Percentiles rank a stretch among this genome's conserved stretches.
Conservation (phyloP, 148 eudicot species). For the Tetragonia tetragonoides region DNA sequence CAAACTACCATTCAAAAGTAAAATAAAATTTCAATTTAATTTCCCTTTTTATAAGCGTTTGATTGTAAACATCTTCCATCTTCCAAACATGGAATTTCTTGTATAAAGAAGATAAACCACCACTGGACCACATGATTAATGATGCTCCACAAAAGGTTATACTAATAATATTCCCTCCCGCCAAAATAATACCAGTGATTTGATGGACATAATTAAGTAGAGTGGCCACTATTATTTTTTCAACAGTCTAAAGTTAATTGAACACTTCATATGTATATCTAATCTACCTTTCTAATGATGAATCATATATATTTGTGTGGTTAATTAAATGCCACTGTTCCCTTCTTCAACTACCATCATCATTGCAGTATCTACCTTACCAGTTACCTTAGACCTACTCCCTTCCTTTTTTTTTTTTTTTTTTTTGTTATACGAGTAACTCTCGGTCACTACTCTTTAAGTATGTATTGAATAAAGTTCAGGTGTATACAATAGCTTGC, state of each 20-base stretch:
- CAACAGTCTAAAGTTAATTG: slow-evolving; percentile 4
- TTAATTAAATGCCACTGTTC: not conserved
- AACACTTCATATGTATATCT: not conserved
- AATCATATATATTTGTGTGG: not conserved
- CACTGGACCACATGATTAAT: slow-evolving; percentile 32
- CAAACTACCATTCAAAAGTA: not conserved
- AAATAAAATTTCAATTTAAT: too few species aligned
- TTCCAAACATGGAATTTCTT: slow-evolving; percentile 29
- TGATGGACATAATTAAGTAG: slow-evolving; percentile 3
- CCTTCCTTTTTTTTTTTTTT: not conserved
- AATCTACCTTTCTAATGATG: not conserved
- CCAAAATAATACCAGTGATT: slow-evolving; percentile 8
- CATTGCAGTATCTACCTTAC: slow-evolving; percentile 1
- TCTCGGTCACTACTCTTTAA: too few species aligned
- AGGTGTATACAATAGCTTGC: too few species aligned
- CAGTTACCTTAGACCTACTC: slow-evolving; percentile 2
- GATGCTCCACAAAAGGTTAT: slow-evolving; percentile 22
- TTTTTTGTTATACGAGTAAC: not conserved
- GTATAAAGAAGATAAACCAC: slow-evolving; percentile 12
- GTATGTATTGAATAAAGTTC: too few species aligned
- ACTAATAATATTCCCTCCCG: slow-evolving; percentile 21
- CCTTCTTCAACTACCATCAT: slow-evolving; percentile 17
- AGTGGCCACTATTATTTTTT: not conserved
- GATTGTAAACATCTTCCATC: slow-evolving; percentile 9
- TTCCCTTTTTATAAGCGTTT: not conserved